phyloP scores from a whole-genome alignment of 164 flowering plant species.

The Akebia trifoliata region DNA sequence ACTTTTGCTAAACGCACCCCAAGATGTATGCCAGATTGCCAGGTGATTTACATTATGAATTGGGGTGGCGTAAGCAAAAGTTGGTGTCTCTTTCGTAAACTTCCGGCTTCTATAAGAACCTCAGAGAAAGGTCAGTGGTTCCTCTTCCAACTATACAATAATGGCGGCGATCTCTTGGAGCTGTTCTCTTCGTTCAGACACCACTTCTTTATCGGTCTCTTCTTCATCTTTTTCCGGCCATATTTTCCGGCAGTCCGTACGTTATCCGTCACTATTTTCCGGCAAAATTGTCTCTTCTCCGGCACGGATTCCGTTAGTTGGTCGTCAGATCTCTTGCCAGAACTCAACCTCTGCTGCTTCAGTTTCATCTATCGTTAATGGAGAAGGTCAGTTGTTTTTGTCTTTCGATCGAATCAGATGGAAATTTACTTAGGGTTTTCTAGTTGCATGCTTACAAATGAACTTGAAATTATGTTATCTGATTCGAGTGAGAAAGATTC shows the following conservation, averaged over 20 bases:
- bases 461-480: background rate
- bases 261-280: conserved; percentile 1
- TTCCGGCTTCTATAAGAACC: too few relatives aligned
- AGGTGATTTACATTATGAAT: too few relatives aligned
- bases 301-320: conserved; percentile 9
- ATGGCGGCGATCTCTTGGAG: conserved; percentile 39
- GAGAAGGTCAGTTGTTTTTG: conserved; percentile 19
- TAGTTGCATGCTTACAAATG: background rate
- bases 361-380: conserved; percentile 28
- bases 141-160: conserved; percentile 1
- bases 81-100: too few relatives aligned
- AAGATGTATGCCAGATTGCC: too few relatives aligned
- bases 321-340: conserved; percentile 41
- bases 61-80: too few relatives aligned
- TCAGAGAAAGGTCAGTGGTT: too few relatives aligned
- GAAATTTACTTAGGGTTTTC: conserved; percentile 1
- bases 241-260: conserved; percentile 9
- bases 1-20: too few relatives aligned
- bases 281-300: conserved; percentile 14
- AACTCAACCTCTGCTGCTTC: conserved; percentile 27
- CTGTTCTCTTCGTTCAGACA: conserved; percentile 24
- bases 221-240: conserved; percentile 31
- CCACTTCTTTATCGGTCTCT: conserved; percentile 25
- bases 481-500: background rate
- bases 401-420: background rate